Conservation (phyloP, 2,329 filamentous ascomycete genomes). For the Neurospora crassa region DNA sequence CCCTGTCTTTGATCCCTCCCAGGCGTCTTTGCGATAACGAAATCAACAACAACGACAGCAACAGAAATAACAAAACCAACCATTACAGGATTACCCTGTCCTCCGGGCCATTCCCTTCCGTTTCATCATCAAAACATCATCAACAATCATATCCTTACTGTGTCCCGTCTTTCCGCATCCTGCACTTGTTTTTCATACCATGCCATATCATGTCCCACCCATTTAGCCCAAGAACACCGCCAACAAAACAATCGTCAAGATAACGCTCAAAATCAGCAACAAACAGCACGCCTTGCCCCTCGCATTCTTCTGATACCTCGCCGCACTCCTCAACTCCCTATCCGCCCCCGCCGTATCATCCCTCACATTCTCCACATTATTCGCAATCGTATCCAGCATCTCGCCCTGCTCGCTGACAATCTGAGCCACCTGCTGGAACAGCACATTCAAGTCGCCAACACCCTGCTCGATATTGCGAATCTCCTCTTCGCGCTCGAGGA, state of each 20-base stretch:
- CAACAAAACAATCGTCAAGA: slow-evolving; percentile 80
- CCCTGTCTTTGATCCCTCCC: neutral
- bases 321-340: slow-evolving; percentile 73
- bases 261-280: slow-evolving; percentile 77
- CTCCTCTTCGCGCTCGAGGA: slow-evolving; percentile 92
- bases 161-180: neutral
- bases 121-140: neutral
- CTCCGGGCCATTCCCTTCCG: neutral
- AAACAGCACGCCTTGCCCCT: slow-evolving; percentile 91
- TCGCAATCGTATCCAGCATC: slow-evolving; percentile 74
- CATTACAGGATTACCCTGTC: neutral
- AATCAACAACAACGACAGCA: neutral
- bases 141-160: neutral
- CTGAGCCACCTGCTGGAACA: slow-evolving; percentile 96
- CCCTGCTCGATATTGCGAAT: slow-evolving; percentile 97
- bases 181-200: slow-evolving; percentile 1
- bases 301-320: slow-evolving; percentile 88
- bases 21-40: neutral
- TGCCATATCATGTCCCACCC: slow-evolving; percentile 7
- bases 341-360: slow-evolving; percentile 80
- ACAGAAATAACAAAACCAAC: neutral
- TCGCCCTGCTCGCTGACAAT: slow-evolving; percentile 93
- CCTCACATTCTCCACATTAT: slow-evolving; percentile 77
- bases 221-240: slow-evolving; percentile 67
- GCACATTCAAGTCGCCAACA: slow-evolving; percentile 88